Evolutionary conservation across 352 stramenopile genomes (phyloP), one percentile per base, ranked within the genome.

Genomic region (Globisporangium barbulae): DNA sequence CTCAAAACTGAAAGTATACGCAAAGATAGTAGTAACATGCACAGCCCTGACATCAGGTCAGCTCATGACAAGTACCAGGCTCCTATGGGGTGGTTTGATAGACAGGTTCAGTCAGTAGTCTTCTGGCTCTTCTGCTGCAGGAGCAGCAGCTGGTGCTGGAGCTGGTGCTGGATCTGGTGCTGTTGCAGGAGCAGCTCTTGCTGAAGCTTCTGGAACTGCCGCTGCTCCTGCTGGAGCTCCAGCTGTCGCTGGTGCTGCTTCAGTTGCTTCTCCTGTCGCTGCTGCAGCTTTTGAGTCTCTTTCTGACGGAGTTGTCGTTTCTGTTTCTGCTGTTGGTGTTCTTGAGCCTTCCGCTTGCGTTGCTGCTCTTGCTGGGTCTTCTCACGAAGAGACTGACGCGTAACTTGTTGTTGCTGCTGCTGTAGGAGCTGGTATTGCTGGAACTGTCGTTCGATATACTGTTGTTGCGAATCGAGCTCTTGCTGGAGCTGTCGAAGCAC

Each of bases 181-280:
- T 52, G 45, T 9, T 52, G 45, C 21, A 52, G 21, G 6, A 52
- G 45, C 21, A 52, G 21, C n/a, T 52, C n/a, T 17, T 52, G 45
- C 45, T 52, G 45, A n/a, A 52, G 21, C 45, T 25, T 6, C 45
- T 52, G 45, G 45, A 52, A 52, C 45, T 52, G 45, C 5, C 8
- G 45, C 45, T 25, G 21, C 21, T 52, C n/a, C 45, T 52, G n/a
- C 8, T 30, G 45, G n/a, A 30, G 45, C n/a, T 28, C 21, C 21
- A 17, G 45, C n/a, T 52, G n/a, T 8, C n/a, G 45, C 45, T 52
- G 45, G n/a, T 52, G 45, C n/a, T 52, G 45, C n/a, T 49, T 49
- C 12, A n/a, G 15, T 13, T n/a, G 19, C 42, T 15, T 25, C 9
- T 52, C 45, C 21, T 30, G 45, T n/a, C 21, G 45, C 2, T n/a